Base-by-base conservation (phyloP, 257 asterid species). In the Phtheirospermum japonicum region DNA sequence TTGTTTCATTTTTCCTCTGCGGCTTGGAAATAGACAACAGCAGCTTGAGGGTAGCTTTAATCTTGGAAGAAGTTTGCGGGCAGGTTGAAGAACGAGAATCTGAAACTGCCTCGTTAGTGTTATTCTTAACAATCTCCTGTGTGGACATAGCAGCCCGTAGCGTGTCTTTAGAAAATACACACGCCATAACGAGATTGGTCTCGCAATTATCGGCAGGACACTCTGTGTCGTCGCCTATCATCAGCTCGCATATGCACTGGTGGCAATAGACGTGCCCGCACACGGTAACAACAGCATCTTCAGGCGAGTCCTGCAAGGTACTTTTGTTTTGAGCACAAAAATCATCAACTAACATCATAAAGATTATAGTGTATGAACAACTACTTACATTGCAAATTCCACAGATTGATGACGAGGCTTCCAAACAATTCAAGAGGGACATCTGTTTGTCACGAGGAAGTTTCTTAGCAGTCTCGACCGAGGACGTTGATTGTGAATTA, bases 181-280 rank as follows among this genome's bases (percentile, higher is more conserved):
- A 51, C 14, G 85, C 79, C 75, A 57, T 68, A 20, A 64, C 75
- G 39, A 92, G 83, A 42, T 64, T 80, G 36, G 75, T 63, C 79
- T 78, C 85, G 88, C 99, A 93, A 64, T 64, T 79, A 71, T 87
- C 70, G 62, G 85, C 33, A 16, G 97, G 96, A 75, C 99, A 89
- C 60, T 80, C 87, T 30, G 76, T 71, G 73, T 79, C 95, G 58
- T 89, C 95, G 23, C 94, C 96, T 20, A 79, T 72, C 71, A 89
- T 76, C 71, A 82, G 95, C 76, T 89, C 96, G 71, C 78, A 76
- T 76, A 93, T 82, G 77, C 99, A 92, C 81, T 89, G 99, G 65
- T 83, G 82, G 91, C 99, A 92, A 67, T 83, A 92, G 57, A 89
- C 95, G 36, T 92, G 99, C 34, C 96, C 97, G 71, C 99, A 89